Conservation (phyloP, 768 basidiomycete species). For the Tulasnella sp. region DNA sequence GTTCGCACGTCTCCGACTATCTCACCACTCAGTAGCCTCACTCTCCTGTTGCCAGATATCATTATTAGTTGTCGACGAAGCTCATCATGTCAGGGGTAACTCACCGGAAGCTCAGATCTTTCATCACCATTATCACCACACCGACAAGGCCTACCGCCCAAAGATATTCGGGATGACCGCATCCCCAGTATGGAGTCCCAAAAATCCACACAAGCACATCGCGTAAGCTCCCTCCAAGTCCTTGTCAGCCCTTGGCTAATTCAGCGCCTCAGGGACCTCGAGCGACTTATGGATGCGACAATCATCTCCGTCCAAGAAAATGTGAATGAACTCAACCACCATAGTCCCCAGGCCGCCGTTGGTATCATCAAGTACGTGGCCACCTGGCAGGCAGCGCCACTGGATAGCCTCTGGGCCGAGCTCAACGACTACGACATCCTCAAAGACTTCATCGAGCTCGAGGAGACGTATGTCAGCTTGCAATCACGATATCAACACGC, state of each 20-base stretch:
- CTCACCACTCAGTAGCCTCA: not conserved
- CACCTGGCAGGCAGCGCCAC: slow-evolving; percentile 46
- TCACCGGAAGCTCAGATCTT: slow-evolving; percentile 54
- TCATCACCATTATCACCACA: slow-evolving; percentile 40
- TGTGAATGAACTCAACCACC: slow-evolving; percentile 50
- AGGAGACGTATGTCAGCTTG: slow-evolving; percentile 32
- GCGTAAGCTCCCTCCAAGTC: slow-evolving; percentile 20
- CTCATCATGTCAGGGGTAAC: slow-evolving; percentile 33
- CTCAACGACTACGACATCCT: slow-evolving; percentile 36
- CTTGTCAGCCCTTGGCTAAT: not conserved
- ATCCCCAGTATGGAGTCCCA: slow-evolving; percentile 77
- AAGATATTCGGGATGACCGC: slow-evolving; percentile 94
- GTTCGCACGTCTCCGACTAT: slow-evolving; percentile 28
- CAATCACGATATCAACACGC: slow-evolving; percentile 54
- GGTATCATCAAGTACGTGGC: not conserved
- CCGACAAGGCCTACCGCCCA: slow-evolving; percentile 44
- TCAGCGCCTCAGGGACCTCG: slow-evolving; percentile 37
- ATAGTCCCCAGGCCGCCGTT: slow-evolving; percentile 27
- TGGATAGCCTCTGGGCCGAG: slow-evolving; percentile 47
- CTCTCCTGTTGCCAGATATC: slow-evolving; percentile 38
- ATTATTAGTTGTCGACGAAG: slow-evolving; percentile 51
- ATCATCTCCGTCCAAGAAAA: slow-evolving; percentile 69
- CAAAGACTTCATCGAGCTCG: slow-evolving; percentile 48
- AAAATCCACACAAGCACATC: slow-evolving; percentile 57
- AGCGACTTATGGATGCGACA: slow-evolving; percentile 63